phyloP scores from a whole-genome alignment of 768 basidiomycete species.

The Guyanaporus albipodus region DNA sequence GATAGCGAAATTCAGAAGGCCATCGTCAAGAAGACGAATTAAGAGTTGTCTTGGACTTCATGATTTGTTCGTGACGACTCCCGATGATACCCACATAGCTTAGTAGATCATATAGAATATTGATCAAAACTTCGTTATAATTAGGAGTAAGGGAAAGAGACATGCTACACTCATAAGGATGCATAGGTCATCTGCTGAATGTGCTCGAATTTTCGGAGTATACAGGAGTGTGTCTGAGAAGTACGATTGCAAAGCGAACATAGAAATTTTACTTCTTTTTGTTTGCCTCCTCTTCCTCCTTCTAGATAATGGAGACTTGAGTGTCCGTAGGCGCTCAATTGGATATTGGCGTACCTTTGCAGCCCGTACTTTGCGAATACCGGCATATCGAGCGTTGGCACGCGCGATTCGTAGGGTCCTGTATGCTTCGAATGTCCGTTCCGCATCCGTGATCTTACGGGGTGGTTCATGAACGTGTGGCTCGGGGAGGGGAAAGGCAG shows the following conservation, averaged over 20 bases:
- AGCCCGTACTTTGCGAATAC: conserved; percentile 80
- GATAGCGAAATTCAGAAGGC: conserved; percentile 66
- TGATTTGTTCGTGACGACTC: not conserved
- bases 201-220: conserved; percentile 38
- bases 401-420: conserved; percentile 82
- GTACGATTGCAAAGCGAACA: conserved; percentile 18
- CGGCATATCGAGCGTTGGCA: conserved; percentile 79
- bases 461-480: conserved; percentile 73
- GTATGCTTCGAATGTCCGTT: conserved; percentile 88
- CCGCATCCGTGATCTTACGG: conserved; percentile 88
- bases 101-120: not conserved
- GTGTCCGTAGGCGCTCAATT: not conserved
- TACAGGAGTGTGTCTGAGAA: conserved; percentile 21
- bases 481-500: conserved; percentile 61
- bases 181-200: conserved; percentile 31
- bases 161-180: conserved; percentile 24
- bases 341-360: conserved; percentile 60
- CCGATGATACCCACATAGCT: conserved; percentile 15
- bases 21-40: conserved; percentile 44
- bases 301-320: conserved; percentile 42
- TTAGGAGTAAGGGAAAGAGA: too few relatives aligned
- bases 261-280: conserved; percentile 76
- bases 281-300: conserved; percentile 87
- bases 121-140: not conserved
- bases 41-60: not conserved